Conservation (phyloP, 106 monocot species). For the Dendrobium catenatum region DNA sequence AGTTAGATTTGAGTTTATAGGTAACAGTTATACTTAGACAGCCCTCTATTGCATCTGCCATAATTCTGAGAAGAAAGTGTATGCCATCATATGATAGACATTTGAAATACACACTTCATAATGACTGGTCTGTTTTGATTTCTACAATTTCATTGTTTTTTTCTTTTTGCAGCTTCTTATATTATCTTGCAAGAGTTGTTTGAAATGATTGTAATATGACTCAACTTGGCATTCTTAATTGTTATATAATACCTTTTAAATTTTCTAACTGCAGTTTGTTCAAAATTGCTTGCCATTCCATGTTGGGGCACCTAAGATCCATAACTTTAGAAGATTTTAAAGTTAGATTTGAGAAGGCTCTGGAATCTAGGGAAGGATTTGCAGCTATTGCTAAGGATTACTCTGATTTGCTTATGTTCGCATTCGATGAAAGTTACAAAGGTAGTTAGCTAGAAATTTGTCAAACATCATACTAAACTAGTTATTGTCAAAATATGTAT, state of each 20-base stretch:
- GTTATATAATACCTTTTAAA: not conserved
- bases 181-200: too few relatives aligned
- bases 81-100: too few relatives aligned
- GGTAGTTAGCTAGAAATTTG: conserved; percentile 28
- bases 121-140: too few relatives aligned
- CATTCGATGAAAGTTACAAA: conserved; percentile 74
- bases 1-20: too few relatives aligned
- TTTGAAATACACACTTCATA: too few relatives aligned
- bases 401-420: conserved; percentile 45
- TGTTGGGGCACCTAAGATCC: conserved; percentile 63
- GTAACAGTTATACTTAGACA: too few relatives aligned
- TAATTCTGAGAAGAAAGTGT: too few relatives aligned
- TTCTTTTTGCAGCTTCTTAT: too few relatives aligned
- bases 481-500: not conserved
- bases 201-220: not conserved
- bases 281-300: conserved; percentile 66
- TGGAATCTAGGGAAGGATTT: conserved; percentile 70
- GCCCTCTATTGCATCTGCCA: too few relatives aligned
- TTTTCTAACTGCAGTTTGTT: conserved; percentile 36
- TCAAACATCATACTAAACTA: not conserved
- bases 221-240: not conserved
- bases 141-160: too few relatives aligned
- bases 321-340: conserved; percentile 71
- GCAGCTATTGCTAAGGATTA: conserved; percentile 57
- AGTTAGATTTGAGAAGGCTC: conserved; percentile 53